Evolutionary conservation across 805 yeast species (phyloP).

Genomic region (Candida nemodendra): DNA sequence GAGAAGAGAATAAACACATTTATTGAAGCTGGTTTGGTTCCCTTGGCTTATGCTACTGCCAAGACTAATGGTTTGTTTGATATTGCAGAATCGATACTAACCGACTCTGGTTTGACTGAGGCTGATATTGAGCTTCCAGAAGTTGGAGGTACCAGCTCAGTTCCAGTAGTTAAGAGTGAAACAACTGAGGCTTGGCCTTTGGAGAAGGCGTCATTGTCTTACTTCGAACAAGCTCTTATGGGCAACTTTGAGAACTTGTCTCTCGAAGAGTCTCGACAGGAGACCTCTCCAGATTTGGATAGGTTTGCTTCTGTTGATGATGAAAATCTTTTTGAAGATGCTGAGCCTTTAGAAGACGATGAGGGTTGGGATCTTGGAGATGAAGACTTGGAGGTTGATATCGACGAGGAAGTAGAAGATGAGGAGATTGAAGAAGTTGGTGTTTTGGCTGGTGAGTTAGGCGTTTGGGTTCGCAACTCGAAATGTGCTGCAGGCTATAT

Average conservation of each 20-base stretch:
- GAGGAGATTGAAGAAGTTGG: conserved; percentile 34
- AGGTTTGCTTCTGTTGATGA: conserved; percentile 30
- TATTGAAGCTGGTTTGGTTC: conserved; percentile 73
- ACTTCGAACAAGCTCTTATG: conserved; percentile 78
- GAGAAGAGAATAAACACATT: conserved; percentile 73
- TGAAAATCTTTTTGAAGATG: conserved; percentile 42
- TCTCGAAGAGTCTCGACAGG: conserved; percentile 40
- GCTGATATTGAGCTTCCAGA: conserved; percentile 50
- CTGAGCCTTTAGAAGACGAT: conserved; percentile 54
- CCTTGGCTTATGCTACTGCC: conserved; percentile 92
- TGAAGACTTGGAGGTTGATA: conserved; percentile 68
- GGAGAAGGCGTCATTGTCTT: conserved; percentile 66
- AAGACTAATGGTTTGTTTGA: conserved; percentile 79
- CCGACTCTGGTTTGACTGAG: conserved; percentile 63
- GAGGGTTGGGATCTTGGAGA: conserved; percentile 84
- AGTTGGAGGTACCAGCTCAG: conserved; percentile 38
- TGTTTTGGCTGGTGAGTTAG: conserved; percentile 56
- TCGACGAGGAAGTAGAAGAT: conserved; percentile 37
- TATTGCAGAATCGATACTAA: conserved; percentile 68
- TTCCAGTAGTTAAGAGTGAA: conserved; percentile 50
- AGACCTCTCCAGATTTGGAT: conserved; percentile 6
- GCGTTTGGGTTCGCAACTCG: conserved; percentile 84
- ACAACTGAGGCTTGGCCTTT: conserved; percentile 74
- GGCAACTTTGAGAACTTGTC: conserved; percentile 72
- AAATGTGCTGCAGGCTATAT: conserved; percentile 88